Conservation (phyloP, 1,284 basidiomycete genomes). For the Violaceomyces palustris region DNA sequence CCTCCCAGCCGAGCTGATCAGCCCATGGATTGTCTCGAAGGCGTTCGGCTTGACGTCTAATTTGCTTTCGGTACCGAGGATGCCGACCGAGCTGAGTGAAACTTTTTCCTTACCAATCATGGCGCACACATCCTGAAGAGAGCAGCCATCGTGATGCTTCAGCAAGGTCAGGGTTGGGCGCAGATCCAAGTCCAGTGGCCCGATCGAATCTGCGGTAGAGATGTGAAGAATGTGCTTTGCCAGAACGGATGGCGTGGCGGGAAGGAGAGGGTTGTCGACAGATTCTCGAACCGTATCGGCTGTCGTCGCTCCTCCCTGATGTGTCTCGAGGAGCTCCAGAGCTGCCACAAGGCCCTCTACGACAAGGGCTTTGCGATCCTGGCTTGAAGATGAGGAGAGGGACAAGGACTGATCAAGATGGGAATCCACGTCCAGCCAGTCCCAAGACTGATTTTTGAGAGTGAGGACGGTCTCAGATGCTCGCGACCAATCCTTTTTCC, state of each 20-base stretch:
- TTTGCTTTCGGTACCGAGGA: slow-evolving; percentile 3
- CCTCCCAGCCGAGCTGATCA: neutral
- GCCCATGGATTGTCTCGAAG: neutral
- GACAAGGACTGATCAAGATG: neutral
- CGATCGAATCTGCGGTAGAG: slow-evolving; percentile 10
- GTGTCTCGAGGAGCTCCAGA: slow-evolving; percentile 16
- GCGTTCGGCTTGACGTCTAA: neutral
- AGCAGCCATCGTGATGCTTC: no score
- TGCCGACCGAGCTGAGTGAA: slow-evolving; percentile 19
- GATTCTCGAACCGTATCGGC: no score
- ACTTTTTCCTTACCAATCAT: slow-evolving; percentile 8
- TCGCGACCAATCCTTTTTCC: neutral
- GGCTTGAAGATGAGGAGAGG: neutral
- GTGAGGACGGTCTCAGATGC: no score
- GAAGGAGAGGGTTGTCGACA: slow-evolving; percentile 12
- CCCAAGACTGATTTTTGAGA: no score
- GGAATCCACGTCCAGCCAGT: no score
- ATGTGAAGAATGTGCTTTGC: slow-evolving; percentile 22
- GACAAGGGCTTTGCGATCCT: neutral
- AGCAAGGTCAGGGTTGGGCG: slow-evolving; percentile 9
- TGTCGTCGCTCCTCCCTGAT: neutral
- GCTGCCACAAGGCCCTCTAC: slow-evolving; percentile 24
- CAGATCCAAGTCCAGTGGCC: slow-evolving; percentile 9
- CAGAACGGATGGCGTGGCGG: slow-evolving; percentile 13
- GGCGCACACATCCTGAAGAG: slow-evolving; percentile 1